Evolutionary conservation across 1,139 yeast species (phyloP).

Genomic region (Debaryomyces robertsiae): DNA sequence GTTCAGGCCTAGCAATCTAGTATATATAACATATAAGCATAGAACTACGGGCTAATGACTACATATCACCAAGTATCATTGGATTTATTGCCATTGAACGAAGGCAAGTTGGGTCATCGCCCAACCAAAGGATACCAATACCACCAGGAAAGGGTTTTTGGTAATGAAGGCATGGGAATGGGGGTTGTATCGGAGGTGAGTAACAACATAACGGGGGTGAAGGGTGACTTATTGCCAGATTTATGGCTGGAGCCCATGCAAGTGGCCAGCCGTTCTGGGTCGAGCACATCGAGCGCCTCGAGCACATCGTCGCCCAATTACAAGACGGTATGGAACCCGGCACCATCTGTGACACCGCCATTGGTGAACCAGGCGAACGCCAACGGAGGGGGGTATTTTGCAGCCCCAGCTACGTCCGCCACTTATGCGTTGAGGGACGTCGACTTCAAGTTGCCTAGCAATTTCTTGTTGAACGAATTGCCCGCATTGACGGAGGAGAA

Average conservation of each 20-base stretch:
- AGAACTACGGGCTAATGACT: conserved; percentile 8
- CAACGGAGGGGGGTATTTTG: conserved; percentile 2
- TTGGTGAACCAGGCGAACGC: conserved; percentile 15
- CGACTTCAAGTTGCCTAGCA: conserved; percentile 8
- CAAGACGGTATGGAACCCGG: conserved; percentile 13
- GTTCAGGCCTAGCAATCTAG: too few species aligned
- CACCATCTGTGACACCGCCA: conserved; percentile 25
- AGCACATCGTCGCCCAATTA: conserved; percentile 11
- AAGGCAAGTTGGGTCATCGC: conserved; percentile 5
- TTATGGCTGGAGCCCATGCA: conserved; percentile 31
- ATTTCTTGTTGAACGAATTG: conserved; percentile 12
- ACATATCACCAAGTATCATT: conserved; percentile 18
- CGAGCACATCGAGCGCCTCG: conserved; percentile 16
- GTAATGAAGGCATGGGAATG: not conserved
- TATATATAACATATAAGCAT: not conserved
- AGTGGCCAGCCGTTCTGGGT: conserved; percentile 3
- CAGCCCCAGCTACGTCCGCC: not conserved
- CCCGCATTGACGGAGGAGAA: conserved; percentile 27
- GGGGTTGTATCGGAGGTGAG: conserved; percentile 9
- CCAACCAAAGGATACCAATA: not conserved
- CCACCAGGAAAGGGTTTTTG: not conserved
- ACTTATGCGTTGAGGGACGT: not conserved
- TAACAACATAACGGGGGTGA: conserved; percentile 25
- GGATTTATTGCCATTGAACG: conserved; percentile 16
- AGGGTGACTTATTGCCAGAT: conserved; percentile 36